Base-by-base conservation (phyloP, 257 asterid species). In the Coffea canephora region DNA sequence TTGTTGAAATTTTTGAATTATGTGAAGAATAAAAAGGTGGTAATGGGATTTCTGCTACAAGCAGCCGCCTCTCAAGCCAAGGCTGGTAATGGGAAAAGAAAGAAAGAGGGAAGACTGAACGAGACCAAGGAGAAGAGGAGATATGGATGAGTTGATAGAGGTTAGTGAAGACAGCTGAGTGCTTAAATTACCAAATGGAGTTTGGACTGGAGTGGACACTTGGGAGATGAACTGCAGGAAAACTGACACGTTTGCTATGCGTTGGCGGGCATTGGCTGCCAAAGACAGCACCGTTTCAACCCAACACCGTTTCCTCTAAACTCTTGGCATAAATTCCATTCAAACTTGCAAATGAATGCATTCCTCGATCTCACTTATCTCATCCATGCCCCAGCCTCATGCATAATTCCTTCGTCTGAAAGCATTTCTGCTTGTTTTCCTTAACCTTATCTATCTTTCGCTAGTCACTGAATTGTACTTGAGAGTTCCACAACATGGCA, bases 201-300 rank as follows among this genome's bases (percentile, higher is more conserved):
- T 15, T 39, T 54, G 68, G 59, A 65, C 66, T 3, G 6, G n/a
- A 67, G 73, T n/a, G 89, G 97, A 93, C 98, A 93, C 97, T 85
- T 93, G 99, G 94, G 86, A 68, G 88, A 81, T 43, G 80, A 86
- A 71, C 36, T 85, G 92, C 97, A 86, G 87, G 93, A 88, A 86
- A 77, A 1, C 62, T 72, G 97, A 89, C 99, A 95, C 98, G 99
- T 95, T 83, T 62, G 70, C 52, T 61, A 31, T 62, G 85, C 31
- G 84, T 73, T 78, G 69, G 61, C 77, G 18, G 36, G 78, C 16
- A 71, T 81, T 41, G 43, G 43, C 43, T 39, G 43, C 43, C 43
- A 39, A 39, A 39, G 43, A 39, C 43, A 39, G 43, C 43, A 39
- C 43, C 9, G 9, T 46, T 6, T 6, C 50, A 46, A 7, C 8